Evolutionary conservation across 202 grass and related monocot species (phyloP).

Genomic region (Panicum hallii): DNA sequence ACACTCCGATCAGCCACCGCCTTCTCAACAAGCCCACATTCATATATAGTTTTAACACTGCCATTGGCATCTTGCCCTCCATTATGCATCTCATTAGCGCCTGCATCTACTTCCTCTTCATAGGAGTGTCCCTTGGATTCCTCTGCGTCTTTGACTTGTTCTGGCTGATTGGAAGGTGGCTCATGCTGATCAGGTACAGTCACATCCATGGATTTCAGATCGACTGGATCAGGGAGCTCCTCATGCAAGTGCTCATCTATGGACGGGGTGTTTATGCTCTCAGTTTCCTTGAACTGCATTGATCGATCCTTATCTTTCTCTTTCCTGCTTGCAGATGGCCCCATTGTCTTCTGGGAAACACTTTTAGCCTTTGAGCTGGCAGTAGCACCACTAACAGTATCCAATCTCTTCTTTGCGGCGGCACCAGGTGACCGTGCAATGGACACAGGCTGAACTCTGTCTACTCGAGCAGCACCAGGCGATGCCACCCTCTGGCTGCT

Average conservation of each 20-base stretch:
- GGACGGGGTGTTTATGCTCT: conserved; percentile 44
- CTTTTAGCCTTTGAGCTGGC: conserved; percentile 45
- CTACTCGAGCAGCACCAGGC: conserved; percentile 26
- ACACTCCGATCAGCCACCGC: conserved; percentile 30
- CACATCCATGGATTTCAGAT: conserved; percentile 41
- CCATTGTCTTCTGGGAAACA: conserved; percentile 50
- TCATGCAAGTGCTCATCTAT: conserved; percentile 59
- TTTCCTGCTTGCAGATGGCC: conserved; percentile 24
- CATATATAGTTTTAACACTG: conserved; percentile 34
- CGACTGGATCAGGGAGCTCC: conserved; percentile 47
- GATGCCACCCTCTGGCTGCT: conserved; percentile 11
- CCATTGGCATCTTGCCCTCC: conserved; percentile 36
- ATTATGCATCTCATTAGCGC: conserved; percentile 27
- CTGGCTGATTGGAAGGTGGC: conserved; percentile 31
- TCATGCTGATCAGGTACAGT: conserved; percentile 22
- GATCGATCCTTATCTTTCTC: conserved; percentile 48
- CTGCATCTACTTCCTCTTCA: conserved; percentile 29
- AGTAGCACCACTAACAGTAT: conserved; percentile 39
- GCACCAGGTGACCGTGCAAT: background rate
- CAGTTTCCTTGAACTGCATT: conserved; percentile 50
- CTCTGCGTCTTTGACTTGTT: conserved; percentile 41
- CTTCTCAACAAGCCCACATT: conserved; percentile 42
- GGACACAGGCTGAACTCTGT: conserved; percentile 19
- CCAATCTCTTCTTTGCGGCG: conserved; percentile 32
- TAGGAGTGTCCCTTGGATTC: conserved; percentile 14